Evolutionary conservation across 352 stramenopile genomes (phyloP).

Genomic region (Bremia lactucae): DNA sequence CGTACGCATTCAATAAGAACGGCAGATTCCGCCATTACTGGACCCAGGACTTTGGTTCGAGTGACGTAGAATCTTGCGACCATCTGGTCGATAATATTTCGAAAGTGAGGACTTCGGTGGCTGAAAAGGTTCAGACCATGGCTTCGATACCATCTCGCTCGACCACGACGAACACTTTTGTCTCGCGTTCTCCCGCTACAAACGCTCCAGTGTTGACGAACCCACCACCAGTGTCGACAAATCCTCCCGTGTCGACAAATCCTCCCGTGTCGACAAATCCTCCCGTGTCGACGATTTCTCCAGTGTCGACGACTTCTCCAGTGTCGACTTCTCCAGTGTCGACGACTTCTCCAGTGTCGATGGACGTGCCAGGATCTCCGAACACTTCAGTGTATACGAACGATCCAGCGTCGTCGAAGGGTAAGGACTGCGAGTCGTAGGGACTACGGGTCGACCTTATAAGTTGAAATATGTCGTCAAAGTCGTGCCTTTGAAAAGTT

Average conservation of each 20-base stretch:
- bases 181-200: too few species aligned
- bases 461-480: too few species aligned
- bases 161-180: constrained; percentile 5
- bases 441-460: constrained; percentile 23
- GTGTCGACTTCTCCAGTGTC: constrained; percentile 1
- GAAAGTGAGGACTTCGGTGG: background rate
- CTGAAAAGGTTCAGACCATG: background rate
- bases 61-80: constrained; percentile 15
- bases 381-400: too few species aligned
- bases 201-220: too few species aligned
- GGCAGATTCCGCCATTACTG: constrained; percentile 32
- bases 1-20: constrained; percentile 19
- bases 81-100: constrained; percentile 1
- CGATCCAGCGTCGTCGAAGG: too few species aligned
- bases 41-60: constrained; percentile 35
- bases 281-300: too few species aligned
- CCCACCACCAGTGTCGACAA: too few species aligned
- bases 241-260: too few species aligned
- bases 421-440: constrained; percentile 20
- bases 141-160: too few species aligned
- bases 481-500: too few species aligned
- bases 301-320: constrained; percentile 1
- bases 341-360: background rate
- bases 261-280: too few species aligned
- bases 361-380: too few species aligned